A percentile compares a stretch with the other conserved stretches of the same genome.
These are phyloP conservation scores for Parathielavia appendiculata DNA, from an alignment of 495 filamentous ascomycete genomes.

Conservation along the genomic window DNA sequence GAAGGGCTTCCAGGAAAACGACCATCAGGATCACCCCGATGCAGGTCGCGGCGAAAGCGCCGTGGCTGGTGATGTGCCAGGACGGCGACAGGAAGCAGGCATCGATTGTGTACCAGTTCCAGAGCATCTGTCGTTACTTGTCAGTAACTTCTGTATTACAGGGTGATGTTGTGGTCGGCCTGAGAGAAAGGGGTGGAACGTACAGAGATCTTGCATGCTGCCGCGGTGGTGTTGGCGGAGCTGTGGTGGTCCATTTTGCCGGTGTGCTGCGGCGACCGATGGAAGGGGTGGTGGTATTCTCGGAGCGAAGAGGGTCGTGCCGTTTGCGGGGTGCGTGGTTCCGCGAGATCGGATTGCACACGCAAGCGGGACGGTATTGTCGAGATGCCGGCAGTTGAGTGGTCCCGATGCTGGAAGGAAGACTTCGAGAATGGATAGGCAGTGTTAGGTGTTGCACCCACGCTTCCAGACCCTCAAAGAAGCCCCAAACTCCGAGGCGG, in stretches of 20 bases:
- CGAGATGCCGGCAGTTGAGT: not conserved
- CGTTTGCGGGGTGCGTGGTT: not conserved
- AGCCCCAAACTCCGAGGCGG: too few relatives aligned
- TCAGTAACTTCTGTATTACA: not conserved
- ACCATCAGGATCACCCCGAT: slow-evolving; percentile 53
- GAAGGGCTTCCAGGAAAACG: slow-evolving; percentile 48
- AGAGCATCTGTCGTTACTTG: slow-evolving; percentile 44
- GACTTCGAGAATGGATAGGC: too few relatives aligned
- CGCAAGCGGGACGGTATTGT: not conserved
- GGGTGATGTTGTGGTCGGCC: not conserved
- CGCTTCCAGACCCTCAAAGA: too few relatives aligned
- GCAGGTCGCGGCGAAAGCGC: slow-evolving; percentile 53
- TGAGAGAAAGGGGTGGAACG: not conserved
- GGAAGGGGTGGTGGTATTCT: not conserved
- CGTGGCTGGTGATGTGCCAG: slow-evolving; percentile 45
- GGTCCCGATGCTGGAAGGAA: not conserved
- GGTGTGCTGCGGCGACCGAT: not conserved
- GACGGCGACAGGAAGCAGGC: slow-evolving; percentile 46
- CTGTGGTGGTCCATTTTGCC: slow-evolving; percentile 21
- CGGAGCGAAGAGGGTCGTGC: not conserved
- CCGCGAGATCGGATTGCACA: not conserved
- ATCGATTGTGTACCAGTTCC: slow-evolving; percentile 56
- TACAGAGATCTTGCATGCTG: slow-evolving; percentile 27
- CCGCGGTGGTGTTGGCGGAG: not conserved
- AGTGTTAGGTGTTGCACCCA: too few relatives aligned